Evolutionary conservation across 306 rosid genomes (phyloP), one percentile per base, ranked within the genome.

Genomic region (Alnus rubra): DNA sequence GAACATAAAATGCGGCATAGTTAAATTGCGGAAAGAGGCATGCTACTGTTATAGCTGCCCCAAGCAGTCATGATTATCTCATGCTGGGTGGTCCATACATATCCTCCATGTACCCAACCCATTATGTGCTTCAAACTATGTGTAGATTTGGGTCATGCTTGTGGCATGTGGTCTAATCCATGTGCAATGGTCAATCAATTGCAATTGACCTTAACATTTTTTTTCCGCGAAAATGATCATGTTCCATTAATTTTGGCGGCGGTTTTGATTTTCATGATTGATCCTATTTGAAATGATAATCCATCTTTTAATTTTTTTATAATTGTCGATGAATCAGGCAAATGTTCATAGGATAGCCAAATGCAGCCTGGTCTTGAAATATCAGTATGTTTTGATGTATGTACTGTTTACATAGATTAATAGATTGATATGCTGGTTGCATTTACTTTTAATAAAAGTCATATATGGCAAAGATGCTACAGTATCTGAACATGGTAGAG

Each of bases 311-410:
- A 64, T 64, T 64, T 14, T 48, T 6, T 35, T 64, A 14, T 64
- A 16, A 6, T 37, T 33, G 12, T 62, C 31, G 45, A 62, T 31
- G 44, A 33, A 62, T 62, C 44, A 31, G 18, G 10, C 15, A 33
- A 33, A 1, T 62, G n/a, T 31, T 62, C 14, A 62, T 3, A 33
- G 69, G 44, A 62, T 62, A 14, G 11, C 69, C 69, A 62, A 5
- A 62, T 31, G 45, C 19, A 62, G 39, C 18, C 9, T 31, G 69
- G 69, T 62, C 69, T 62, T 64, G 70, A 44, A 75, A 56, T 52
- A 7, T 49, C 65, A 35, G 9, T 35, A 62, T 51, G 60, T 58
- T 70, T 51, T n/a, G 10, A 50, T 37, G 16, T 12, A 12, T 14
- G 0, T 74, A 55, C 64, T 39, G 42, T 48, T 2, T 69, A 10